A percentile compares a stretch with the other conserved stretches of the same genome.
Evolutionary conservation across 2,329 filamentous ascomycete genomes (phyloP).

Genomic region (Penicillium expansum): DNA sequence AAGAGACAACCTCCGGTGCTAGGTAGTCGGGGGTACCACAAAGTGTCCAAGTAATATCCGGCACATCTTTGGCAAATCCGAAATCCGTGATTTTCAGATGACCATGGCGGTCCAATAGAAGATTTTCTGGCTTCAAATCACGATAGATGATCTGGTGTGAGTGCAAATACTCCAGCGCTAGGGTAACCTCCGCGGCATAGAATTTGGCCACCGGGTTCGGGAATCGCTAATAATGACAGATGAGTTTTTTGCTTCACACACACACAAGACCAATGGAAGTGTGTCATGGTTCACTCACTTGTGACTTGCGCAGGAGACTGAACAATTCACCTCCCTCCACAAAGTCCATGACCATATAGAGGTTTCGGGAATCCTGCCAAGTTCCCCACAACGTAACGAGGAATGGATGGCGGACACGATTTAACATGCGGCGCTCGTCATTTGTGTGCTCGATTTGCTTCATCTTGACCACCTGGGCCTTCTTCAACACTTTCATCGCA

Average conservation of each 20-base stretch:
- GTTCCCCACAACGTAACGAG: constrained; percentile 97
- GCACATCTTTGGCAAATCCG: constrained; percentile 96
- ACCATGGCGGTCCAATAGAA: constrained; percentile 86
- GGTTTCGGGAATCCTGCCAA: constrained; percentile 89
- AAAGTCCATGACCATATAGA: constrained; percentile 99
- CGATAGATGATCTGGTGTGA: constrained; percentile 95
- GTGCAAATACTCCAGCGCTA: constrained; percentile 94
- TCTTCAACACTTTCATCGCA: constrained; percentile 97
- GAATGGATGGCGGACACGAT: constrained; percentile 96
- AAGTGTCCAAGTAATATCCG: constrained; percentile 98
- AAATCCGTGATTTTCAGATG: constrained; percentile 98
- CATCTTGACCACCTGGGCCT: constrained; percentile 98
- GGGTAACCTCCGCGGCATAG: constrained; percentile 94
- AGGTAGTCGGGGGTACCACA: constrained; percentile 98
- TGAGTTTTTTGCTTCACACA: constrained; percentile 1
- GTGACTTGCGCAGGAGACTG: constrained; percentile 88
- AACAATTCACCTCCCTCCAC: constrained; percentile 98
- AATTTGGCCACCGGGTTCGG: constrained; percentile 99
- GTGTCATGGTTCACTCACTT: constrained; percentile 56
- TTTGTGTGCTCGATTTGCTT: constrained; percentile 99
- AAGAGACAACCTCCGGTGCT: constrained; percentile 96
- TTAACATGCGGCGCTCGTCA: constrained; percentile 92
- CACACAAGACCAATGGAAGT: background rate
- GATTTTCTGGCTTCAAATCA: constrained; percentile 92
- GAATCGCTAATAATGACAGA: constrained; percentile 70